A percentile compares a stretch with the other conserved stretches of the same genome.
Conservation (phyloP, 805 yeast species). For the Lachancea kluyveri region DNA sequence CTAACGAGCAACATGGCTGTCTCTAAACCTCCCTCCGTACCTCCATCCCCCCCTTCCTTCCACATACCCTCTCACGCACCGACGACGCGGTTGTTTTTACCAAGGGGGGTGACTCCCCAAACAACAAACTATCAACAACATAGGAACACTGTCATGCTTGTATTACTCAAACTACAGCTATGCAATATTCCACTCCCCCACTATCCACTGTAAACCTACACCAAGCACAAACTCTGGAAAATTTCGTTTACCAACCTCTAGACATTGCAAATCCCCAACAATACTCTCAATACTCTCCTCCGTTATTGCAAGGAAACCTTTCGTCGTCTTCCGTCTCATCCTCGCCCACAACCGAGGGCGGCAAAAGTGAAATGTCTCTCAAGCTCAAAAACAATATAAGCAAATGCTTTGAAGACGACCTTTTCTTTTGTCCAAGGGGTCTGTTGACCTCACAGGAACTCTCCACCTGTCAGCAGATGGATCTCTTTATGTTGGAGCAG, state of each 20-base stretch:
- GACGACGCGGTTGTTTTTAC: too few species aligned
- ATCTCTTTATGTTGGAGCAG: slow-evolving; percentile 19
- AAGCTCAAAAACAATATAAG: slow-evolving; percentile 22
- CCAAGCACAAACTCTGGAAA: slow-evolving; percentile 2
- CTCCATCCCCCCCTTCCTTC: too few species aligned
- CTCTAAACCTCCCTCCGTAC: too few species aligned
- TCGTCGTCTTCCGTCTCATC: not conserved
- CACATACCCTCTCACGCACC: too few species aligned
- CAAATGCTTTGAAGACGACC: slow-evolving; percentile 30
- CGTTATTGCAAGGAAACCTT: slow-evolving; percentile 3
- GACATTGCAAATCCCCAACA: too few species aligned
- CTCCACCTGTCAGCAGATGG: slow-evolving; percentile 23
- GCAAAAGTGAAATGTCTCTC: slow-evolving; percentile 11
- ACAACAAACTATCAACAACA: too few species aligned
- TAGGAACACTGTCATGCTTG: not conserved
- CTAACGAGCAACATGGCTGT: too few species aligned
- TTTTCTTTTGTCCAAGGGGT: slow-evolving; percentile 28
- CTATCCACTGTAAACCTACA: slow-evolving; percentile 4
- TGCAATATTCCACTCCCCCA: slow-evolving; percentile 8
- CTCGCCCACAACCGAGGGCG: slow-evolving; percentile 2
- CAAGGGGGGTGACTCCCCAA: too few species aligned
- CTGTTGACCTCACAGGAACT: slow-evolving; percentile 24
- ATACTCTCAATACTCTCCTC: too few species aligned
- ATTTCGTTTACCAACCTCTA: slow-evolving; percentile 5
- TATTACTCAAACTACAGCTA: not conserved